A percentile compares a stretch with the other conserved stretches of the same genome.
phyloP scores from a whole-genome alignment of 805 yeast species.

The Brettanomyces anomalus region DNA sequence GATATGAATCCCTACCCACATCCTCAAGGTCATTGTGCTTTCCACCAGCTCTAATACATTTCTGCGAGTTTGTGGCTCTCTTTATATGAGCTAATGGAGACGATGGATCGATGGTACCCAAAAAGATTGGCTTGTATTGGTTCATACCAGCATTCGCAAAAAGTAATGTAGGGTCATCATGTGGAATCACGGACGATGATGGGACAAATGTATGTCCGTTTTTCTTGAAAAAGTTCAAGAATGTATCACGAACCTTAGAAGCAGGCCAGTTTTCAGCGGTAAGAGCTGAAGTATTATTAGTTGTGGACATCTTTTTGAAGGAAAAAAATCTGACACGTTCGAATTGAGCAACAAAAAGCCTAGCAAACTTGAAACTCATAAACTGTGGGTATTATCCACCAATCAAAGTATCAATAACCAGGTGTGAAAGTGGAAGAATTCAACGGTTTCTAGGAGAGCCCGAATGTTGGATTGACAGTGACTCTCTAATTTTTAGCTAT shows the following conservation, averaged over 20 bases:
- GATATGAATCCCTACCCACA: slow-evolving; percentile 96
- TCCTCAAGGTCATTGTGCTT: slow-evolving; percentile 97
- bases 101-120: slow-evolving; percentile 95
- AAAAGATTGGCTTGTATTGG: slow-evolving; percentile 94
- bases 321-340: no score
- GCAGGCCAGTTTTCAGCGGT: slow-evolving; percentile 33
- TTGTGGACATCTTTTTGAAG: background rate
- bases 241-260: slow-evolving; percentile 60
- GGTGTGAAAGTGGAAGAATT: no score
- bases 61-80: slow-evolving; percentile 92
- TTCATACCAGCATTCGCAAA: slow-evolving; percentile 99
- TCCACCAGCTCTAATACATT: slow-evolving; percentile 99
- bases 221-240: slow-evolving; percentile 68
- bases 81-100: slow-evolving; percentile 77
- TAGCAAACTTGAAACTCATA: no score
- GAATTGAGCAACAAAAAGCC: no score
- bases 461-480: no score
- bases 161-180: slow-evolving; percentile 92
- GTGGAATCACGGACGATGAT: slow-evolving; percentile 92
- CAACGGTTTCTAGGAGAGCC: no score
- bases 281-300: background rate
- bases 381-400: no score
- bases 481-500: no score
- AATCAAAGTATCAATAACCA: no score
- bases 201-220: slow-evolving; percentile 75